Evolutionary conservation across 2,329 filamentous ascomycete genomes (phyloP), one percentile per base, ranked within the genome.

Genomic region (Golovinomyces cichoracearum): DNA sequence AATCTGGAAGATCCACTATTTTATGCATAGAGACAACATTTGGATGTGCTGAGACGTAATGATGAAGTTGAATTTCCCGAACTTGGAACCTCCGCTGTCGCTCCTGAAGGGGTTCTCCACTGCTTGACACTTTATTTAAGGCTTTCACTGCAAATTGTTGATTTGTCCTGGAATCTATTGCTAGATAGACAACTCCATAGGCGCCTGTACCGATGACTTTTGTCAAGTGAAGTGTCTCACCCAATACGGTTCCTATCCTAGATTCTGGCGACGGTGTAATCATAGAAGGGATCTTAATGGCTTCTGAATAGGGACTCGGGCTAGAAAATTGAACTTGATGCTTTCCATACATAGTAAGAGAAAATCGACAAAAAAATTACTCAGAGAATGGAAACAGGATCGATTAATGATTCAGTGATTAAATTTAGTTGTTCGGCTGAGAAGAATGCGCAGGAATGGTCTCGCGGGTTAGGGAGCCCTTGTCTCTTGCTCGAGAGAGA

Each of bases 141-240:
- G 86, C 88, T 71, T 98, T 98, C 61, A 98, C 88, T 54, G 90
- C 90, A 69, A 93, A 98, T 55, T 76, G 78, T 50, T 77, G 73
- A 62, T 80, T 47, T 22, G 57, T 57, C 47, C 74, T 56, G 78
- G 88, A 62, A 79, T 78, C 61, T 88, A 74, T 66, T 90, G 86
- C 65, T 82, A 78, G 76, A 68, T 95, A 95, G 23, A 98, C 90
- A 38, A 94, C 86, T 54, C 90, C 90, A 65, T 98, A 98, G 50
- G 90, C 90, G 57, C 90, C 90, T 47, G 88, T 83, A 55, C 90
- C 90, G 53, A 95, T 73, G 57, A 95, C 83, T 53, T 77, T 74
- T 54, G 78, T 83, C 59, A 95, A 69, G 66, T 88, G 79, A 57
- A 94, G 72, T 4, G 56, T 55, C 17, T 52, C 52, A 25, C 80